Evolutionary conservation across 2,329 filamentous ascomycete species (phyloP).

Genomic region (Stagonosporopsis rhizophila): DNA sequence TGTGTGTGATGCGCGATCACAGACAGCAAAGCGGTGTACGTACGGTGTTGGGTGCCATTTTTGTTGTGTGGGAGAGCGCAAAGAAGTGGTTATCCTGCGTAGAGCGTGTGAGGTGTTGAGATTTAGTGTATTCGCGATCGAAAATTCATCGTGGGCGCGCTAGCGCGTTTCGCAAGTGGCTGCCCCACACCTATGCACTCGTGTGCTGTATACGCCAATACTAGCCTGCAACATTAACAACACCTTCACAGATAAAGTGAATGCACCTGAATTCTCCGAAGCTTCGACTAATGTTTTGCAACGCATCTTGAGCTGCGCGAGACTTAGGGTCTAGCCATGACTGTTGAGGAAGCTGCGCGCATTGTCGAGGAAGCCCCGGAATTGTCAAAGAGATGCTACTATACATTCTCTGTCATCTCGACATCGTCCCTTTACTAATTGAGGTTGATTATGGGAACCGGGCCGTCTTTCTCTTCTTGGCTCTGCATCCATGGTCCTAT

Average conservation of each 20-base stretch:
- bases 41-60: slow-evolving; percentile 91
- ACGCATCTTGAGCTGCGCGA: no score
- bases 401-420: no score
- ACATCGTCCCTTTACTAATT: no score
- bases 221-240: background rate
- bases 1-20: slow-evolving; percentile 49
- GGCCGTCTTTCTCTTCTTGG: background rate
- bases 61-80: slow-evolving; percentile 67
- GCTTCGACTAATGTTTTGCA: no score
- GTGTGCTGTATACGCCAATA: background rate
- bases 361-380: no score
- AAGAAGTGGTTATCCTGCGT: slow-evolving; percentile 93
- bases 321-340: no score
- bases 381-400: no score
- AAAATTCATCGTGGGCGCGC: slow-evolving; percentile 31
- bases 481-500: background rate
- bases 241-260: no score
- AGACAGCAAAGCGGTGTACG: slow-evolving; percentile 97
- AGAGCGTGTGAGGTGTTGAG: slow-evolving; percentile 32
- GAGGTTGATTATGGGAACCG: no score
- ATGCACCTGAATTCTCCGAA: no score
- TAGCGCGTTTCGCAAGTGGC: slow-evolving; percentile 16
- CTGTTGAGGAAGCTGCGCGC: no score
- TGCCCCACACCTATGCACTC: no score
- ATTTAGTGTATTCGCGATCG: slow-evolving; percentile 2